phyloP scores from a whole-genome alignment of 306 rosid genomes.

The Prosopis cineraria region DNA sequence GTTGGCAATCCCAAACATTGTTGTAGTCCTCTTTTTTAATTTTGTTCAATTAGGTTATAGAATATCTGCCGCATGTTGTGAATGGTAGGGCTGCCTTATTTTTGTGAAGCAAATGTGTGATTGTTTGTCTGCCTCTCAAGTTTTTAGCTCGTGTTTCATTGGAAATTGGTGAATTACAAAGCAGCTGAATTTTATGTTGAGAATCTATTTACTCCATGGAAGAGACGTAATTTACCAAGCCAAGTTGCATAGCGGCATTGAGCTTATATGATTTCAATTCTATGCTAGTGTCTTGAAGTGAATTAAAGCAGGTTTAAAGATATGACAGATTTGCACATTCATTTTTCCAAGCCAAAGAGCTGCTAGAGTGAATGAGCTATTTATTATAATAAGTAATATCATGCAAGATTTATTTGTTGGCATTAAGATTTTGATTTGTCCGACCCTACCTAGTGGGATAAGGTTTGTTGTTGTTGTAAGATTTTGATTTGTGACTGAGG shows the following conservation, averaged over 20 bases:
- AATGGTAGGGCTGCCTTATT: neutral
- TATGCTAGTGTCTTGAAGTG: neutral
- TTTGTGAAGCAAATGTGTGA: neutral
- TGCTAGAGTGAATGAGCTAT: neutral
- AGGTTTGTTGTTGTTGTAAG: too few relatives aligned
- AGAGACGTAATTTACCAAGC: conserved; percentile 8
- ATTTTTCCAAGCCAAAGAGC: neutral
- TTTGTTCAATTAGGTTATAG: neutral
- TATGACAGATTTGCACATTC: neutral
- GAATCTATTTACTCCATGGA: neutral
- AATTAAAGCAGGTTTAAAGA: neutral
- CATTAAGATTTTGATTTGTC: neutral
- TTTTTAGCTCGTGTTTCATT: neutral
- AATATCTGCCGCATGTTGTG: conserved; percentile 4
- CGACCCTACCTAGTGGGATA: too few relatives aligned
- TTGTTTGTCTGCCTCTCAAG: neutral
- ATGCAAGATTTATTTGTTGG: neutral
- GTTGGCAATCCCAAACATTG: neutral
- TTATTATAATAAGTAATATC: neutral
- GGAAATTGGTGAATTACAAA: neutral
- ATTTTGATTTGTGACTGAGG: neutral
- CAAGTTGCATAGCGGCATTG: neutral
- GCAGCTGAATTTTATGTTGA: neutral
- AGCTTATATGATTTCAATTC: neutral
- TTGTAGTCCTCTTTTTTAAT: neutral